These are phyloP conservation scores for Pyrenophora graminea DNA, from an alignment of 2,329 filamentous ascomycete genomes.

Conservation along the genomic window DNA sequence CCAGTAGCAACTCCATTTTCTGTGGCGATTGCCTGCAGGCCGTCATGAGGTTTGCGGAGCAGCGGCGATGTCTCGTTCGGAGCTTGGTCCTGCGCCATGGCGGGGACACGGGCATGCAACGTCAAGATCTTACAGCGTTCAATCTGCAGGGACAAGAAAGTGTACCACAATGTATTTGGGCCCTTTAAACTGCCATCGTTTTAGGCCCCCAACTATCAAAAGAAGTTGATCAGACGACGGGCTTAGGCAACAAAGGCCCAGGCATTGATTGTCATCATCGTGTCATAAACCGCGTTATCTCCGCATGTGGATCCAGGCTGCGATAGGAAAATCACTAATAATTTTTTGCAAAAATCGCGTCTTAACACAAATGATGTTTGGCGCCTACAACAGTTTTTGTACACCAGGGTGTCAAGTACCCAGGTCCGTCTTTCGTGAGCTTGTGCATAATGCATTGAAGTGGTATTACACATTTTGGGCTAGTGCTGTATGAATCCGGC, in stretches of 20 bases:
- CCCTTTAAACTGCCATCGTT: neutral
- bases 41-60: constrained; percentile 36
- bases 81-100: constrained; percentile 5
- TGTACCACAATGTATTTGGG: no score
- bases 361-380: no score
- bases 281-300: neutral
- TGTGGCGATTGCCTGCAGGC: constrained; percentile 26
- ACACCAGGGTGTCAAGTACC: no score
- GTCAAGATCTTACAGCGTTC: neutral
- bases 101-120: constrained; percentile 1
- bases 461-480: neutral
- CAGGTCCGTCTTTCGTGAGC: neutral
- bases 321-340: neutral
- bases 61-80: constrained; percentile 53
- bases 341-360: no score
- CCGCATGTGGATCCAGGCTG: constrained; percentile 2
- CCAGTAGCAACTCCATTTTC: constrained; percentile 31
- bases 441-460: neutral
- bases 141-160: neutral
- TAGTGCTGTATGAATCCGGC: neutral
- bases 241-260: neutral
- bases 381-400: no score
- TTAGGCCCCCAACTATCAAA: no score
- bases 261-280: neutral
- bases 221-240: no score